A percentile compares a stretch with the other conserved stretches of the same genome.
phyloP scores from a whole-genome alignment of 768 basidiomycete genomes.

The Polyporus arcularius region DNA sequence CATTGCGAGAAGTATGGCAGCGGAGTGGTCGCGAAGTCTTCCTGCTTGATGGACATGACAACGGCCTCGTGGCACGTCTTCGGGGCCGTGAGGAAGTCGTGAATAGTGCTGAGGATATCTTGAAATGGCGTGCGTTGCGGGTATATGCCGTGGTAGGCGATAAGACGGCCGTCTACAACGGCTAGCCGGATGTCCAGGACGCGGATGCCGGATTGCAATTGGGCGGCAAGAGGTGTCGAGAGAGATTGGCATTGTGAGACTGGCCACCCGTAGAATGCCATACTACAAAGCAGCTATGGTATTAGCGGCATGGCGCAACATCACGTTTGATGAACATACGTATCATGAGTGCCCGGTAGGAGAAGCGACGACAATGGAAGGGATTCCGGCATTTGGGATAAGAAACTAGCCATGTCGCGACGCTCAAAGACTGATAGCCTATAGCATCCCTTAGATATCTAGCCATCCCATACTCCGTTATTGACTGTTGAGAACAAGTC shows the following conservation, averaged over 20 bases:
- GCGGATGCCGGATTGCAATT: constrained; percentile 78
- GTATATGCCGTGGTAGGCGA: constrained; percentile 80
- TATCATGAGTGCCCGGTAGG: constrained; percentile 83
- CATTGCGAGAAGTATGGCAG: constrained; percentile 57
- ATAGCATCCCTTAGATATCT: constrained; percentile 49
- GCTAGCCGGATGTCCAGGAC: constrained; percentile 81
- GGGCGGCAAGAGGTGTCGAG: constrained; percentile 59
- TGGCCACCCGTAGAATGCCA: constrained; percentile 86
- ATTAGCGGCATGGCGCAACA: neutral
- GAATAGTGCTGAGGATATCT: constrained; percentile 60
- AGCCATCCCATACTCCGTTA: neutral
- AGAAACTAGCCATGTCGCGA: constrained; percentile 58
- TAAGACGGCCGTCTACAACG: constrained; percentile 59
- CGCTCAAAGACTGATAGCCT: constrained; percentile 59
- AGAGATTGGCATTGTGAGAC: constrained; percentile 84
- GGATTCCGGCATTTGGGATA: constrained; percentile 64
- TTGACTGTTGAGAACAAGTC: neutral
- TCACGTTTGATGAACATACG: constrained; percentile 41
- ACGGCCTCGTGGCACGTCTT: constrained; percentile 67
- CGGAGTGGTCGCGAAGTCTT: constrained; percentile 58
- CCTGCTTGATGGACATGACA: constrained; percentile 89
- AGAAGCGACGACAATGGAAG: constrained; percentile 71
- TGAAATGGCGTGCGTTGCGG: constrained; percentile 71
- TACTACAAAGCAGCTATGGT: constrained; percentile 40
- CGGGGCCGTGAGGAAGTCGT: constrained; percentile 63